Evolutionary conservation across 2,329 filamentous ascomycete species (phyloP), one percentile per base, ranked within the genome.

Genomic region (Rosellinia necatrix): DNA sequence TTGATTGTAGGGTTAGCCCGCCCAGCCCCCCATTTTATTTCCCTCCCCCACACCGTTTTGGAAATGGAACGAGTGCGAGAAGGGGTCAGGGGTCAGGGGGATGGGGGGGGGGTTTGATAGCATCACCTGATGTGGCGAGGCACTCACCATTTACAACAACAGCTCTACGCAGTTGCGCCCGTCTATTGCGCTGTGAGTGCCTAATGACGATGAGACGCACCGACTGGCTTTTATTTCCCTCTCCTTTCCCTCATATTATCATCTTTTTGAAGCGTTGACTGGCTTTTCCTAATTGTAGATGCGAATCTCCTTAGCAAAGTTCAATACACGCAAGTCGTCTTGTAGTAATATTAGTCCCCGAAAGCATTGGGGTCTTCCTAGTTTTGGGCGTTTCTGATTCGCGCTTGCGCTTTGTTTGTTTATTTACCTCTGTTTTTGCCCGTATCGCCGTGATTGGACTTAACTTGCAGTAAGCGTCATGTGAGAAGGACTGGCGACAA

Each of bases 381-480:
- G 24, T 30, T 43, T 53, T 44, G 32, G 9, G 7, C 8, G 40
- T n/a, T 27, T 43, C 29, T 53, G 48, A 59, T 55, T 58, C 40
- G 56, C 30, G 42, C 27, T 1, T 30, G 34, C 35, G 43, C 24
- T 15, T 56, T 56, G 48, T 52, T 59, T 56, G 49, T 56, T 56
- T 60, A 4, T 60, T 57, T 55, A 55, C 35, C 13, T 38, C n/a
- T n/a, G n/a, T n/a, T n/a, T n/a, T n/a, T n/a, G n/a, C n/a, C n/a
- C n/a, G n/a, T n/a, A n/a, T 34, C 30, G 46, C 34, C 30, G 5
- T 22, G 48, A 46, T 40, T 44, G 29, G 35, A 35, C 25, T 25
- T n/a, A 32, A 58, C 52, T 51, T 56, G 37, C 48, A 50, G 42
- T 19, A 40, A 49, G 53, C 29, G 50, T 59, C 55, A 59, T 56